A percentile compares a stretch with the other conserved stretches of the same genome.
phyloP scores from a whole-genome alignment of 352 stramenopile species.

The Phytopythium montanum region DNA sequence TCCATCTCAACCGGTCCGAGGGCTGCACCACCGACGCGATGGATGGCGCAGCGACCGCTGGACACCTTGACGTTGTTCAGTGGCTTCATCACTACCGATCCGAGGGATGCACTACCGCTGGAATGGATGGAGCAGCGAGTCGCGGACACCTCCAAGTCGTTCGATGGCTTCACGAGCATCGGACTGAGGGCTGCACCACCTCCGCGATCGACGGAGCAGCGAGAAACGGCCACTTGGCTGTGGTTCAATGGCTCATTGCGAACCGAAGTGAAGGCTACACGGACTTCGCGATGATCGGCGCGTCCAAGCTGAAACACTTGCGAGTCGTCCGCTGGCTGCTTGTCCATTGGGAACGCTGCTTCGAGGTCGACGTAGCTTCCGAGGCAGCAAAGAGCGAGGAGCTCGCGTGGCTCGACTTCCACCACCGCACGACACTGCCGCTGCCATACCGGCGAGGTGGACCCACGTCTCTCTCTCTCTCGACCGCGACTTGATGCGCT shows the following conservation, averaged over 20 bases:
- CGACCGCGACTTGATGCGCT: neutral
- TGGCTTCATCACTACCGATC: neutral
- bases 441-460: neutral
- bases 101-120: neutral
- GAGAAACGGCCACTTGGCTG: slow-evolving; percentile 17
- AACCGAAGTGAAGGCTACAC: slow-evolving; percentile 21
- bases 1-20: slow-evolving; percentile 9
- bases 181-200: neutral
- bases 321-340: slow-evolving; percentile 25
- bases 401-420: neutral
- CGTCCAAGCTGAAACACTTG: slow-evolving; percentile 19
- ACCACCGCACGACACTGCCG: no score
- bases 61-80: slow-evolving; percentile 7
- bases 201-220: slow-evolving; percentile 13
- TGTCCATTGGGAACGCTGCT: slow-evolving; percentile 16
- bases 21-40: slow-evolving; percentile 12
- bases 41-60: slow-evolving; percentile 15
- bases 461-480: neutral
- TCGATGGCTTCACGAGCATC: slow-evolving; percentile 19
- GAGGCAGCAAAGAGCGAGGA: neutral
- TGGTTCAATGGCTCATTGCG: slow-evolving; percentile 22
- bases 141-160: slow-evolving; percentile 20
- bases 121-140: slow-evolving; percentile 10
- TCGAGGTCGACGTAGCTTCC: neutral
- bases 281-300: slow-evolving; percentile 23